Evolutionary conservation across 2,329 filamentous ascomycete species (phyloP).

Genomic region (Beauveria sp.): DNA sequence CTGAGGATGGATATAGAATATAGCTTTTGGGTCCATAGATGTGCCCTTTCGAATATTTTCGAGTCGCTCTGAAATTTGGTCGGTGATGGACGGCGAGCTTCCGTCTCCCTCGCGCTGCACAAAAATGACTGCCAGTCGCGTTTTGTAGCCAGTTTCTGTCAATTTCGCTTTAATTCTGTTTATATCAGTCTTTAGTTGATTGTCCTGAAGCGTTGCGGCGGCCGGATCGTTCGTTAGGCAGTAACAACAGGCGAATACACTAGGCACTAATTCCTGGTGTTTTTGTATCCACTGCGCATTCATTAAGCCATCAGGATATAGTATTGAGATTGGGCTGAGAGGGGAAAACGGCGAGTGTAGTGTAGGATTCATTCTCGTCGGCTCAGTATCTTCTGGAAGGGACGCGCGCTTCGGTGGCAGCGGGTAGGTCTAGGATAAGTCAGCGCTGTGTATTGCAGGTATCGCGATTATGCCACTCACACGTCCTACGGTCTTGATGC

Average conservation of each 20-base stretch:
- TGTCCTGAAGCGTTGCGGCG: constrained; percentile 73
- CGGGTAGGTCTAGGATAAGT: constrained; percentile 39
- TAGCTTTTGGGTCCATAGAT: constrained; percentile 71
- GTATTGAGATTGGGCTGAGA: constrained; percentile 69
- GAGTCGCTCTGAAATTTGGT: constrained; percentile 61
- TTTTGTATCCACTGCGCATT: constrained; percentile 78
- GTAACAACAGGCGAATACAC: constrained; percentile 76
- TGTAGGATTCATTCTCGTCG: constrained; percentile 41
- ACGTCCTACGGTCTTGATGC: constrained; percentile 68
- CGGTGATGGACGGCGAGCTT: constrained; percentile 43
- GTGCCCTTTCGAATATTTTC: constrained; percentile 72
- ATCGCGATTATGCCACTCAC: constrained; percentile 45
- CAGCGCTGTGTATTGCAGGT: background rate
- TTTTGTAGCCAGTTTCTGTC: constrained; percentile 65
- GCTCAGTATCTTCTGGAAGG: constrained; percentile 43
- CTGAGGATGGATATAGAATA: constrained; percentile 76
- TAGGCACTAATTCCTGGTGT: constrained; percentile 77
- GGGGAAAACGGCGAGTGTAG: constrained; percentile 90
- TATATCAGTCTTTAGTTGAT: constrained; percentile 81
- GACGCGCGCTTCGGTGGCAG: constrained; percentile 51
- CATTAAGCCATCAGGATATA: constrained; percentile 87
- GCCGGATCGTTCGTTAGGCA: constrained; percentile 63
- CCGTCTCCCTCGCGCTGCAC: constrained; percentile 25
- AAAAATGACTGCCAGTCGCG: constrained; percentile 61
- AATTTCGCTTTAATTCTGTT: constrained; percentile 66